A percentile compares a stretch with the other conserved stretches of the same genome.
phyloP scores from a whole-genome alignment of 306 rosid species.

The Begonia masoniana region DNA sequence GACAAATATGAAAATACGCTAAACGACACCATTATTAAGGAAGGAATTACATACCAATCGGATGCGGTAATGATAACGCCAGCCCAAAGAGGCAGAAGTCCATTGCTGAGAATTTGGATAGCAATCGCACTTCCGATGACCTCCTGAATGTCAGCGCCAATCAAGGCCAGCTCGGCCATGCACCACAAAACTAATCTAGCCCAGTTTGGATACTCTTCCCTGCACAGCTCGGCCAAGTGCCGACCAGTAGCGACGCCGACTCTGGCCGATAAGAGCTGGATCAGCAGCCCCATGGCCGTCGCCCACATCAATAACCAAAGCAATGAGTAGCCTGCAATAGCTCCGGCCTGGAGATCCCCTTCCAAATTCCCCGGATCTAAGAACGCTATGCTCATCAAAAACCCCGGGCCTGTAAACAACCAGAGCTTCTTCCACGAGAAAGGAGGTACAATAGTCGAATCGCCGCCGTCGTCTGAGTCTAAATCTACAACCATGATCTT shows the following conservation, averaged over 20 bases:
- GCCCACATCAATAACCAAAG: conserved; percentile 93
- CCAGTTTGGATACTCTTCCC: conserved; percentile 91
- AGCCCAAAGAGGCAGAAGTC: conserved; percentile 74
- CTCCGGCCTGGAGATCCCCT: conserved; percentile 93
- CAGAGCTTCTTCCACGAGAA: conserved; percentile 96
- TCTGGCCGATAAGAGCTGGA: conserved; percentile 83
- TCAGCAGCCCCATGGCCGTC: conserved; percentile 74
- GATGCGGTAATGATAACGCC: conserved; percentile 83
- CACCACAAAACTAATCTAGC: conserved; percentile 68
- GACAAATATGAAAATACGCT: too few relatives aligned
- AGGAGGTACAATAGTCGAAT: conserved; percentile 38
- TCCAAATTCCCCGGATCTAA: conserved; percentile 90
- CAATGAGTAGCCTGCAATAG: conserved; percentile 82
- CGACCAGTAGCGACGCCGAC: conserved; percentile 91
- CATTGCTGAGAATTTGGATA: conserved; percentile 64
- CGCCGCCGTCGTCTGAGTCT: conserved; percentile 16
- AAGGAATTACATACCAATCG: conserved; percentile 41
- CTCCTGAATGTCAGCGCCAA: conserved; percentile 95
- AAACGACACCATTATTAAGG: neutral
- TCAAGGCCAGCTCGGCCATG: conserved; percentile 89
- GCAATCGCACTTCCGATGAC: conserved; percentile 98
- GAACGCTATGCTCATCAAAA: conserved; percentile 91
- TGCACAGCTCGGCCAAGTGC: conserved; percentile 80
- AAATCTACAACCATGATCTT: conserved; percentile 46
- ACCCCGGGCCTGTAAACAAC: conserved; percentile 93